Evolutionary conservation across 768 basidiomycete species (phyloP), one percentile per base, ranked within the genome.

Genomic region (Leccinellum rugosiceps): DNA sequence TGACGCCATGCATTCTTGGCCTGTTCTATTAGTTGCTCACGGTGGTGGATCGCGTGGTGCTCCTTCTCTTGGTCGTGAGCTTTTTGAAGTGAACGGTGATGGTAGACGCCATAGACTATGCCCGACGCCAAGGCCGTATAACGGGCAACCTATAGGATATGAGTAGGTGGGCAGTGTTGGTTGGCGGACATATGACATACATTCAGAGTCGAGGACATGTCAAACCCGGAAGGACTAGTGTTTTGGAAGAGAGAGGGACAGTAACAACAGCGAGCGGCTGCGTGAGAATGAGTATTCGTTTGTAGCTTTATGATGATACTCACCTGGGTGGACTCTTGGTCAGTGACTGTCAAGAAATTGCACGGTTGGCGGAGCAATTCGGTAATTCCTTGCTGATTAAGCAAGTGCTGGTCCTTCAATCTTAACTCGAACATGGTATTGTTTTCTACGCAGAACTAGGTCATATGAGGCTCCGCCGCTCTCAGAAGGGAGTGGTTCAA

Each of bases 1-100:
- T 86, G 89, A 76, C 83, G 88, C 83, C 90, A 98, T 59, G 92
- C 93, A 68, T 92, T 84, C 80, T 88, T 91, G 41, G 94, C 96
- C 69, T 96, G 83, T 61, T 81, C 80, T 73, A 98, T 83, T 70
- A 97, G 71, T 60, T 84, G 81, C 69, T 92, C 83, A 65, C 90
- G 79, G 63, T 82, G 83, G 67, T 92, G 87, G 45, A 84, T 75
- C 53, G 86, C 89, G 68, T 85, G 82, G 62, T 87, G 80, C 59
- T 86, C 80, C 74, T 89, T 91, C 63, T 88, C 83, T 58, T 83
- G 76, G 74, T 96, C 86, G 71, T 92, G 84, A 53, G 83, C 77
- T 60, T 84, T 81, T 78, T 96, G 94, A 63, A 99, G 77, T 68
- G 94, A 89, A 68, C 90, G 85, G 69, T 90, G 89, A 80, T 98